Evolutionary conservation across 352 stramenopile genomes (phyloP).

Genomic region (Elongisporangium undulatum): DNA sequence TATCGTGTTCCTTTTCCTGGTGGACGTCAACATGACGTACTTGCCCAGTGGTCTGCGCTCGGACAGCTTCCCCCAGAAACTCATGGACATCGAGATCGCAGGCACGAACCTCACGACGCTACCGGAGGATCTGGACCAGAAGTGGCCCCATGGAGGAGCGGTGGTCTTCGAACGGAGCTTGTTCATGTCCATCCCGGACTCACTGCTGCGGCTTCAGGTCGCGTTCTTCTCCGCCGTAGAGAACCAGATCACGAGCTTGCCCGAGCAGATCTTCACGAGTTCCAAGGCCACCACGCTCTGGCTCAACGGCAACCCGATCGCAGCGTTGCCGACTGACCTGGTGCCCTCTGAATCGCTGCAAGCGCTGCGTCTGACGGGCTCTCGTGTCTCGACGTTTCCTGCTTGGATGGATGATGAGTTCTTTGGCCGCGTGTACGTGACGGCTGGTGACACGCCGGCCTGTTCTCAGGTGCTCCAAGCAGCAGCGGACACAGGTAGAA

Average conservation of each 20-base stretch:
- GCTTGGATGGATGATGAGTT: conserved; percentile 1
- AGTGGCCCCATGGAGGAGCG: conserved; percentile 24
- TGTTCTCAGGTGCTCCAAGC: conserved; percentile 4
- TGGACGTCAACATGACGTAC: conserved; percentile 16
- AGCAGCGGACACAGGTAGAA: background rate
- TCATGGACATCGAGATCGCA: conserved; percentile 27
- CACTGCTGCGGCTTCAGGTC: conserved; percentile 7
- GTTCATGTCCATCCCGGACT: conserved; percentile 6
- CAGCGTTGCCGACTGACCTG: background rate
- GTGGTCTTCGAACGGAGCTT: conserved; percentile 22
- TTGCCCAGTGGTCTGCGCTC: conserved; percentile 33
- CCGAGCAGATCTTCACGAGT: conserved; percentile 3
- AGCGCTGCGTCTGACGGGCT: conserved; percentile 3
- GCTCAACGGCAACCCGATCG: conserved; percentile 12
- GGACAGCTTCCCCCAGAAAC: conserved; percentile 16
- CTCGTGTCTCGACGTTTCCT: conserved; percentile 3
- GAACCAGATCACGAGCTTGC: conserved; percentile 7
- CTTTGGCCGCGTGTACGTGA: background rate
- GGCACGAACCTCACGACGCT: conserved; percentile 25
- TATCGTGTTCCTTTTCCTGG: conserved; percentile 22
- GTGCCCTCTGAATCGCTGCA: background rate
- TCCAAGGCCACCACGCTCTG: conserved; percentile 5
- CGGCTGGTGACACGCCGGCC: background rate
- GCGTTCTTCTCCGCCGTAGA: conserved; percentile 4
- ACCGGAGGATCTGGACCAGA: conserved; percentile 25